phyloP scores from a whole-genome alignment of 805 yeast species.

The Maudiozyma turicensis region DNA sequence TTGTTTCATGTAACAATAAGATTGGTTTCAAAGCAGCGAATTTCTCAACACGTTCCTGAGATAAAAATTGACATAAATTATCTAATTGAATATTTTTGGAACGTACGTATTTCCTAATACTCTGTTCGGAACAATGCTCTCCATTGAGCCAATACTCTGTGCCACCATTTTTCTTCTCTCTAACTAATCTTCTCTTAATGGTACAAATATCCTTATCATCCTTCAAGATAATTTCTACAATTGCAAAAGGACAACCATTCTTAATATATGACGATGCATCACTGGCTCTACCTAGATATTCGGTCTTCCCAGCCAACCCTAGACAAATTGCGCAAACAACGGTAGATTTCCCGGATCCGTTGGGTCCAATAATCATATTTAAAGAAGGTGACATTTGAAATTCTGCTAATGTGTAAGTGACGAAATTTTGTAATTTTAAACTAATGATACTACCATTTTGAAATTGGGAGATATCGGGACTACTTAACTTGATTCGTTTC shows the following conservation, averaged over 20 bases:
- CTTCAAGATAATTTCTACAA: constrained; percentile 31
- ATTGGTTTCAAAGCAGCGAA: constrained; percentile 78
- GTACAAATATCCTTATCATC: constrained; percentile 11
- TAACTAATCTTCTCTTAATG: constrained; percentile 36
- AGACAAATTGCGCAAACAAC: constrained; percentile 87
- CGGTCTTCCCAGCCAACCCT: constrained; percentile 75
- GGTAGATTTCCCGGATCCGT: constrained; percentile 93
- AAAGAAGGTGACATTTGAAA: constrained; percentile 72
- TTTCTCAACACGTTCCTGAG: constrained; percentile 91
- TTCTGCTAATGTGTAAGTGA: constrained; percentile 60
- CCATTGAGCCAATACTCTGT: constrained; percentile 47
- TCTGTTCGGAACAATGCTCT: constrained; percentile 31
- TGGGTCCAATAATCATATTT: constrained; percentile 92
- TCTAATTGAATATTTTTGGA: constrained; percentile 72
- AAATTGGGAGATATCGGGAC: constrained; percentile 21
- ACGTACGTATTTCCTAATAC: constrained; percentile 37
- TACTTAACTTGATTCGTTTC: constrained; percentile 6
- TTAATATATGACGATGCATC: constrained; percentile 61
- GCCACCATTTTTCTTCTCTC: constrained; percentile 29
- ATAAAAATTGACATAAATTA: constrained; percentile 86
- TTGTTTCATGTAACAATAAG: constrained; percentile 63
- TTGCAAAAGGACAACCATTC: constrained; percentile 39
- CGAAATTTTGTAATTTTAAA: constrained; percentile 53
- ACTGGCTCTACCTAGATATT: constrained; percentile 58
- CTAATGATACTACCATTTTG: constrained; percentile 42